Evolutionary conservation across 176 grass and related monocot species (phyloP).

Genomic region (Oryza officinalis): DNA sequence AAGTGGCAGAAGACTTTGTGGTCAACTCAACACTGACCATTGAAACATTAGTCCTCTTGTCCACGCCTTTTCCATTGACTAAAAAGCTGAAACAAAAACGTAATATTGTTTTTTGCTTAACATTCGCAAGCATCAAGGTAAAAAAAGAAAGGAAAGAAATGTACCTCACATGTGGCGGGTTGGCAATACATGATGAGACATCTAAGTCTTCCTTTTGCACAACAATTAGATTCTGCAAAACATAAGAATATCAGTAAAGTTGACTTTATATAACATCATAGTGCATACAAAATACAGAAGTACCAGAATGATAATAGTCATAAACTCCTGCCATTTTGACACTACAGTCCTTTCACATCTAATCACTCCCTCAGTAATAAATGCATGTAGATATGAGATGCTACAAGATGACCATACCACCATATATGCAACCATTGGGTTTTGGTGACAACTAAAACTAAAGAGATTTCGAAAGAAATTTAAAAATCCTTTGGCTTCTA

Average conservation of each 20-base stretch:
- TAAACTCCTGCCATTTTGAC: neutral
- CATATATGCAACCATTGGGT: neutral
- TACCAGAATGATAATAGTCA: neutral
- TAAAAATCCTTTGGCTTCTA: neutral
- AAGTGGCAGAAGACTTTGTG: constrained; percentile 3
- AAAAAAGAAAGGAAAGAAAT: constrained; percentile 18
- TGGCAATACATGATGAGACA: constrained; percentile 75
- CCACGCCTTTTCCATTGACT: constrained; percentile 87
- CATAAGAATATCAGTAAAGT: neutral
- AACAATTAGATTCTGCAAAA: constrained; percentile 78
- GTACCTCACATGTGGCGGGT: constrained; percentile 80
- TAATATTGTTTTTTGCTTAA: constrained; percentile 29
- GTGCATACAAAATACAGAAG: neutral
- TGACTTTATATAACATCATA: constrained; percentile 6
- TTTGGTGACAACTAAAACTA: constrained; percentile 14
- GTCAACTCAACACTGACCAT: constrained; percentile 56
- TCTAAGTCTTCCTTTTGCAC: constrained; percentile 79
- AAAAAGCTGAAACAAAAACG: constrained; percentile 70
- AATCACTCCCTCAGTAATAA: neutral
- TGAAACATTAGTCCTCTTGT: constrained; percentile 83
- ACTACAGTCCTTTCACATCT: neutral
- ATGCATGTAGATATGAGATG: neutral
- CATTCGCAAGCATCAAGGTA: constrained; percentile 9
- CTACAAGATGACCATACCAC: constrained; percentile 19
- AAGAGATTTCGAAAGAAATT: neutral